Percentiles rank a stretch among this genome's conserved stretches.
Conservation (phyloP, 441 rosid species). For the Jatropha podagrica region DNA sequence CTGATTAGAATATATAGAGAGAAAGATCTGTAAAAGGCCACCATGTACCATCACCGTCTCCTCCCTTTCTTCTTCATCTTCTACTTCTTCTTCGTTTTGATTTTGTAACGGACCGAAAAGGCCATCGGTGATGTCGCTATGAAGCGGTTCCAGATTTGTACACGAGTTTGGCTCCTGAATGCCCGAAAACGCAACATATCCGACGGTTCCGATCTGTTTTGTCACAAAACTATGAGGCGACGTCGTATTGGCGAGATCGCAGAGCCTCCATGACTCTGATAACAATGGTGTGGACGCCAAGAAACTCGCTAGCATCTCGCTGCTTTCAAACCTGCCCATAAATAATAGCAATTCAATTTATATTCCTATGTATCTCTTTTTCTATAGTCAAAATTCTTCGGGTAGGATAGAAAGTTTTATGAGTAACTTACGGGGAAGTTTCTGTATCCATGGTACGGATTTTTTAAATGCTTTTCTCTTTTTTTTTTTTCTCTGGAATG, state of each 20-base stretch:
- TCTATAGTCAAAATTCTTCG: neutral
- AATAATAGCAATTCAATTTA: neutral
- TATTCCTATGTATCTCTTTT: neutral
- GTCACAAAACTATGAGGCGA: conserved; percentile 25
- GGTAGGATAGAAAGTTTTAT: neutral
- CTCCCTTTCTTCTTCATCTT: conserved; percentile 13
- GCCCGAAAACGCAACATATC: conserved; percentile 53
- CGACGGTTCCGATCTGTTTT: conserved; percentile 35
- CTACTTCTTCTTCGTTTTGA: neutral
- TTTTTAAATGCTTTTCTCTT: neutral
- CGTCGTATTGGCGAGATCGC: conserved; percentile 34
- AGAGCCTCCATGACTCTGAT: conserved; percentile 49
- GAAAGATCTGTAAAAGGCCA: conserved; percentile 42
- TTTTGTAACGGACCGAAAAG: conserved; percentile 34
- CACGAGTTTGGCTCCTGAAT: conserved; percentile 11
- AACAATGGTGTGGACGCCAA: conserved; percentile 54
- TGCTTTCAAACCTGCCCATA: conserved; percentile 49
- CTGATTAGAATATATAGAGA: conserved; percentile 20
- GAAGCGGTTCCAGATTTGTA: conserved; percentile 31
- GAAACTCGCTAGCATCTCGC: conserved; percentile 63
- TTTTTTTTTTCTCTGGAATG: too few species aligned
- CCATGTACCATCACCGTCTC: conserved; percentile 51
- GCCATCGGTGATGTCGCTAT: conserved; percentile 9
- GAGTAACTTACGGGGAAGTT: neutral
- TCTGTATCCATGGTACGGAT: neutral